Percentiles rank a stretch among this genome's conserved stretches.
Evolutionary conservation across 2,329 filamentous ascomycete genomes (phyloP).

Genomic region (Scedosporium aurantiacum): DNA sequence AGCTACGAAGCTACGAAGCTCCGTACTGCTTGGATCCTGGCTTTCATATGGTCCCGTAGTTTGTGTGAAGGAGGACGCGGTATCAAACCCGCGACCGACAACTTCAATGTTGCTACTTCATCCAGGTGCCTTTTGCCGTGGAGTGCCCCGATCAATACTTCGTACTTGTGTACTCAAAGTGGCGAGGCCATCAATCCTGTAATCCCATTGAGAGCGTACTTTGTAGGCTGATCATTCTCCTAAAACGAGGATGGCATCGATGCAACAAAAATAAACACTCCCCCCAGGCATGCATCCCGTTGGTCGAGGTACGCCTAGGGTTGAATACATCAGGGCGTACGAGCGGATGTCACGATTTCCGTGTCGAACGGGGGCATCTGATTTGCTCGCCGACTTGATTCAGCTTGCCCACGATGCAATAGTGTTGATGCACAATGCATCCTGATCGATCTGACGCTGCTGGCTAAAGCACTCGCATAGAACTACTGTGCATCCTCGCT

Average conservation of each 20-base stretch:
- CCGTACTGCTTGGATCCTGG: not conserved
- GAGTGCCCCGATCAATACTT: not conserved
- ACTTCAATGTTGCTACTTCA: too few relatives aligned
- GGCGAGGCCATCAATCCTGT: not conserved
- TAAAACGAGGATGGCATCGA: not conserved
- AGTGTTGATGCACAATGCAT: not conserved
- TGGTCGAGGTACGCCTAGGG: not conserved
- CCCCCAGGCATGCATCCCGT: too few relatives aligned
- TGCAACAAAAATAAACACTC: not conserved
- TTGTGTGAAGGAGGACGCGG: too few relatives aligned
- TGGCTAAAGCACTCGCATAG: not conserved
- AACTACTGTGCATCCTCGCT: not conserved
- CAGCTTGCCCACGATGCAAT: too few relatives aligned
- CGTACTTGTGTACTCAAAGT: not conserved
- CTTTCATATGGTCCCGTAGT: too few relatives aligned
- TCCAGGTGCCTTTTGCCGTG: too few relatives aligned
- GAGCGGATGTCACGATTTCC: not conserved
- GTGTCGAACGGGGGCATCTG: not conserved
- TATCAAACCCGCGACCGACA: too few relatives aligned
- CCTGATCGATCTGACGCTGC: not conserved
- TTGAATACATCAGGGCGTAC: too few relatives aligned
- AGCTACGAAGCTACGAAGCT: too few relatives aligned
- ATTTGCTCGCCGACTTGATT: too few relatives aligned
- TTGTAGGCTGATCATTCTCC: not conserved
- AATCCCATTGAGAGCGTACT: too few relatives aligned